phyloP scores from a whole-genome alignment of 176 grass and related monocot species.

The Eragrostis curvula region DNA sequence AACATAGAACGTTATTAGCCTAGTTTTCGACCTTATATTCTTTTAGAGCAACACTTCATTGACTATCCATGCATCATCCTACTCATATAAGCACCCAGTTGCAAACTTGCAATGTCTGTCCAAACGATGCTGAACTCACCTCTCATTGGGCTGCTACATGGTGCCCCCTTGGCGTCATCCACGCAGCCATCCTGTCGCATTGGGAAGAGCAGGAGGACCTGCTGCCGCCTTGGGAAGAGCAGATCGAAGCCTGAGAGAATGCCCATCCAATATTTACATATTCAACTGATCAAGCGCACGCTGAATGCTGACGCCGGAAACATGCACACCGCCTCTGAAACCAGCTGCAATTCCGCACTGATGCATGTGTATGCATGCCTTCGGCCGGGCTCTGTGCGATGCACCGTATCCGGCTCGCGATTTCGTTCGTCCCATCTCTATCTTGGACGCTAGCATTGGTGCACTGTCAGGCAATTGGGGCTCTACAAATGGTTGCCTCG shows the following conservation, averaged over 20 bases:
- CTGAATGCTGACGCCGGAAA: conserved; percentile 22
- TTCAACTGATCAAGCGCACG: background rate
- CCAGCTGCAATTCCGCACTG: background rate
- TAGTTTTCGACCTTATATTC: too few relatives aligned
- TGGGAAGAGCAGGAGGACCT: conserved; percentile 39
- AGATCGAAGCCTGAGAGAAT: conserved; percentile 10
- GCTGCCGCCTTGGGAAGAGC: conserved; percentile 35
- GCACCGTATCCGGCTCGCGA: conserved; percentile 46
- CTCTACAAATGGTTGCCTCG: conserved; percentile 34
- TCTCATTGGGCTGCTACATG: conserved; percentile 34
- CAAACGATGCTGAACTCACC: background rate
- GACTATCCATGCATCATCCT: too few relatives aligned
- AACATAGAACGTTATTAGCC: too few relatives aligned
- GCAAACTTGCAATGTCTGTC: conserved; percentile 17
- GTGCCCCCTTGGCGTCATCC: background rate
- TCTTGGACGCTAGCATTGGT: conserved; percentile 33
- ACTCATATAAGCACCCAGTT: background rate
- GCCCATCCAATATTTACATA: background rate
- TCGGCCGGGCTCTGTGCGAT: background rate
- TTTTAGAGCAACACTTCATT: too few relatives aligned
- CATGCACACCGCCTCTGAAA: background rate
- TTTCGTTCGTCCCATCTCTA: conserved; percentile 28
- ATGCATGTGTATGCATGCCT: background rate
- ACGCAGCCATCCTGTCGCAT: conserved; percentile 10
- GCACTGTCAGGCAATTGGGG: conserved; percentile 14